These are phyloP conservation scores for Chalciporus pseudorubinellus DNA, from an alignment of 768 basidiomycete species.

Conservation along the genomic window DNA sequence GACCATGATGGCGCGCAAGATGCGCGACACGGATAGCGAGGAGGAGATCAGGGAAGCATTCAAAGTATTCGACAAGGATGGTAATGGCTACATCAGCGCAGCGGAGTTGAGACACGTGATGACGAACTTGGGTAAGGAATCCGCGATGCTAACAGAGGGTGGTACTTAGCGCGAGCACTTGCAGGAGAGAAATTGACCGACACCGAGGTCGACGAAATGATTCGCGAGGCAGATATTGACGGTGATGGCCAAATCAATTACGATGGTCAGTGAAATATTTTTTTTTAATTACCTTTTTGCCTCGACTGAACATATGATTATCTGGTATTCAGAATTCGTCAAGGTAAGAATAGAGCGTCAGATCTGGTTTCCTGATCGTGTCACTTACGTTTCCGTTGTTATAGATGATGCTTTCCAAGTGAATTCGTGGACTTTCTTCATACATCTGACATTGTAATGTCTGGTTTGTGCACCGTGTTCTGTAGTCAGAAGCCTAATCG, in stretches of 20 bases:
- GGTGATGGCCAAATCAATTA: constrained; percentile 94
- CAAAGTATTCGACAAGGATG: constrained; percentile 96
- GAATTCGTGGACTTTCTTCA: constrained; percentile 20
- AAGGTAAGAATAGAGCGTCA: constrained; percentile 42
- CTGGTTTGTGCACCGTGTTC: neutral
- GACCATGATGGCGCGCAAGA: constrained; percentile 83
- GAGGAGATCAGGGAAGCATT: constrained; percentile 97
- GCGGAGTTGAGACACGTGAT: constrained; percentile 89
- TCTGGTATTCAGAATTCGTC: constrained; percentile 60
- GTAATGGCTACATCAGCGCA: constrained; percentile 84
- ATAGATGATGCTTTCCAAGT: constrained; percentile 78
- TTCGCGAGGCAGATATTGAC: constrained; percentile 92
- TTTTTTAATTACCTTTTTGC: too few species aligned
- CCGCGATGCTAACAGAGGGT: neutral
- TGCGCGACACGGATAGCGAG: constrained; percentile 89
- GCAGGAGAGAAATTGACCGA: constrained; percentile 85
- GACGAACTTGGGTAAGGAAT: constrained; percentile 73
- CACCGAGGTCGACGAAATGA: constrained; percentile 92
- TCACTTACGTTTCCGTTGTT: constrained; percentile 11
- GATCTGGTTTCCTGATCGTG: constrained; percentile 1
- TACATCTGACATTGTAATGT: constrained; percentile 12
- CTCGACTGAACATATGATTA: too few species aligned
- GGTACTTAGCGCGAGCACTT: constrained; percentile 3
- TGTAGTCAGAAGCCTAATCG: neutral
- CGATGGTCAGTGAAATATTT: constrained; percentile 49